Evolutionary conservation across 129 eudicot genomes (phyloP), one percentile per base, ranked within the genome.

Genomic region (Artemisia argyi): DNA sequence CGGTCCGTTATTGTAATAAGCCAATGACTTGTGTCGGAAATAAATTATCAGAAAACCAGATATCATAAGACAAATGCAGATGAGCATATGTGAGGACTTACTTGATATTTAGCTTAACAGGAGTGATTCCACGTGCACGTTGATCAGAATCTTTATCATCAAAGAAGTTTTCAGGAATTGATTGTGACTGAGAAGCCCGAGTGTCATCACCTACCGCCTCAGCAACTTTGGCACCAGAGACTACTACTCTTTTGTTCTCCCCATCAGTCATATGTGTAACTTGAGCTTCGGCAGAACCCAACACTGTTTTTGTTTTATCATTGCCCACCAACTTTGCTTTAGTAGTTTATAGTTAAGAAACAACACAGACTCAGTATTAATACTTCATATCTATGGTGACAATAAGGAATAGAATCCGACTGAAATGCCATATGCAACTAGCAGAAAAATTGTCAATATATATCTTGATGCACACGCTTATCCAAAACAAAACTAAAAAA

Each of bases 91-190:
- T 3, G 28, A 79, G 50, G 54, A 68, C 96, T 85, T 83, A 93
- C 98, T 82, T 85, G 73, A 85, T 86, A 81, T 93, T 96, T 61
- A 82, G 82, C 84, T 93, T 93, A 60, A 89, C 85, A 59, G 87
- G 92, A 15, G 86, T 86, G 74, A 93, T 89, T 58, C 98, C 98
- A 59, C 97, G 91, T 78, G 97, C 98, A 78, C 92, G 98, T 72
- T 83, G 78, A 88, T 93, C 98, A 78, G 97, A 95, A 73, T 84
- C 93, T 80, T 89, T 93, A 83, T 93, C 87, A 84, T 93, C 97
- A 73, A 93, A 93, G 69, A 93, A 93, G 26, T 96, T 96, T 84
- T 80, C 83, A 51, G 98, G 98, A 55, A 93, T 85, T 73, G 85
- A 81, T 77, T 84, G 84, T 47, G 51, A 79, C 75, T 85, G 90